phyloP scores from a whole-genome alignment of 371 early-diverging fungal species.

The Neoconidiobolus thromboides region DNA sequence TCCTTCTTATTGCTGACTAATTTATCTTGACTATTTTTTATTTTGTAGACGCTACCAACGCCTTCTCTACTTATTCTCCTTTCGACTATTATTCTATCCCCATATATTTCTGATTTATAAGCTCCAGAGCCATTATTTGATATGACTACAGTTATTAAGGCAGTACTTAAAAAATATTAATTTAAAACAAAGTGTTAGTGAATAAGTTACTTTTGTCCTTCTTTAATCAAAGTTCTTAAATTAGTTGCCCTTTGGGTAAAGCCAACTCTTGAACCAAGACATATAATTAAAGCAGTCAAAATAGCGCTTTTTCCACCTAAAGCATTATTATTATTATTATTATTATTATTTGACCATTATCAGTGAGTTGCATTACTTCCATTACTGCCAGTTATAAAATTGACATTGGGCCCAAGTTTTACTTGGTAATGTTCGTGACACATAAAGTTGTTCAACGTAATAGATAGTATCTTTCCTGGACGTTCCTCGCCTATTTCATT shows the following conservation, averaged over 20 bases:
- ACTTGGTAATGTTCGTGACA: constrained; percentile 70
- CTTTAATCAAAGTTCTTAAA: constrained; percentile 59
- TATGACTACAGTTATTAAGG: constrained; percentile 45
- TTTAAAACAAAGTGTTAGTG: neutral
- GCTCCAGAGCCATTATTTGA: constrained; percentile 69
- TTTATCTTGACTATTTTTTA: constrained; percentile 37
- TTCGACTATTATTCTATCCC: constrained; percentile 60
- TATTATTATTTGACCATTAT: neutral
- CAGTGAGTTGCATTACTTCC: constrained; percentile 37
- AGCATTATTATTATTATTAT: neutral
- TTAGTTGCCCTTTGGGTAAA: constrained; percentile 70
- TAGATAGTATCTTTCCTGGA: constrained; percentile 7
- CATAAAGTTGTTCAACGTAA: constrained; percentile 84
- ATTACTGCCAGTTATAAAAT: constrained; percentile 91
- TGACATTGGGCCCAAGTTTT: constrained; percentile 67
- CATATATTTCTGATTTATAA: constrained; percentile 57
- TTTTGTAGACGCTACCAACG: constrained; percentile 37
- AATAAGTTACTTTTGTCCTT: constrained; percentile 41
- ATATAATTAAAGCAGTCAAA: constrained; percentile 72
- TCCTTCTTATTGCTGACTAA: constrained; percentile 44
- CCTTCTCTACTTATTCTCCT: constrained; percentile 58
- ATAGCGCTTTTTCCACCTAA: constrained; percentile 86
- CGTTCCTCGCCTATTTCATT: too few relatives aligned
- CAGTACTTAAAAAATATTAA: constrained; percentile 18
- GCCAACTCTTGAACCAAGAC: constrained; percentile 78